Percentiles rank a stretch among this genome's conserved stretches.
Conservation (phyloP, 2,329 filamentous ascomycete genomes). For the Epichloe sylvatica region DNA sequence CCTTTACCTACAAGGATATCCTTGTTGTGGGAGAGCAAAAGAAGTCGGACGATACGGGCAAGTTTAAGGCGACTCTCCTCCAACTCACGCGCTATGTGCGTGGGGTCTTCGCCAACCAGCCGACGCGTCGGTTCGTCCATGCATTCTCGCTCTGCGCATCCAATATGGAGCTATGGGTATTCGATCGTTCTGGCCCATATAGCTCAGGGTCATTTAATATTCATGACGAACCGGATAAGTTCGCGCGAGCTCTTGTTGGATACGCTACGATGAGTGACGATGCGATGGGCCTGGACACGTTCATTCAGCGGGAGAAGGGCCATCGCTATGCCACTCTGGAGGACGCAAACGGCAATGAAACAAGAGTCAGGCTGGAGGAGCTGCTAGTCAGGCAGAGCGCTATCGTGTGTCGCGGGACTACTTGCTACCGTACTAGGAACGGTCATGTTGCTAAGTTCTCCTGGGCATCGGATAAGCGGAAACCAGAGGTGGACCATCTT, state of each 20-base stretch:
- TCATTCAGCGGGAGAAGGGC: constrained; percentile 1
- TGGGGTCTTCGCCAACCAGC: constrained; percentile 8
- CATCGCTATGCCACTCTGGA: constrained; percentile 3
- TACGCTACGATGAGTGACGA: constrained; percentile 10
- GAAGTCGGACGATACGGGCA: constrained; percentile 5
- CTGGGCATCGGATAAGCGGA: constrained; percentile 2
- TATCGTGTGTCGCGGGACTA: constrained; percentile 10
- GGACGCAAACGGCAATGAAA: constrained; percentile 1
- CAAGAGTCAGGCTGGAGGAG: not conserved
- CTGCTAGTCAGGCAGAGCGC: constrained; percentile 6
- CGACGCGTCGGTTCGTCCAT: constrained; percentile 11
- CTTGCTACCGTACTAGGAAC: constrained; percentile 7
- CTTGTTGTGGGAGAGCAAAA: constrained; percentile 12
- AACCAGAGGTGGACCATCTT: constrained; percentile 8
- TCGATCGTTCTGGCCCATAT: constrained; percentile 11
- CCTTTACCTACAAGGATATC: constrained; percentile 10
- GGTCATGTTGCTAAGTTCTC: constrained; percentile 10
- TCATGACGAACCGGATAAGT: constrained; percentile 7
- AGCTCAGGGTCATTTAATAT: constrained; percentile 9
- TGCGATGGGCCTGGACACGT: constrained; percentile 7
- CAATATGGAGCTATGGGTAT: constrained; percentile 12
- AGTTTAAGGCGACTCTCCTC: constrained; percentile 9
- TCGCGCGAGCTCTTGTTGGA: constrained; percentile 10
- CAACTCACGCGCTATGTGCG: constrained; percentile 10
- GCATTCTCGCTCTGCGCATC: constrained; percentile 6